Base-by-base conservation (phyloP, 164 flowering plant species). In the Houttuynia cordata region DNA sequence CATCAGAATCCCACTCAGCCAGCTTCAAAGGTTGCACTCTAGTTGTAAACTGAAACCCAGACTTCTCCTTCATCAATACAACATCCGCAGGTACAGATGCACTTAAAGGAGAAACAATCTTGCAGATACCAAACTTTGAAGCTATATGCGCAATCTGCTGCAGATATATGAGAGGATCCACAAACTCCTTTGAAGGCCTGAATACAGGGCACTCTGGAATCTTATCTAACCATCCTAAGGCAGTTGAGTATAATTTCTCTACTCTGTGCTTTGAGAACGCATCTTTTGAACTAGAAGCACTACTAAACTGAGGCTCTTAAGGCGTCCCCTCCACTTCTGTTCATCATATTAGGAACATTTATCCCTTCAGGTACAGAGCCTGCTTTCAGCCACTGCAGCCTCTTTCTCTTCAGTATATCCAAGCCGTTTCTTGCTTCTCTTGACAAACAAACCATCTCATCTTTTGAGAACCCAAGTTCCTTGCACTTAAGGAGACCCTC, bases 1-100 rank as follows among this genome's bases (percentile, higher is more conserved):
- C 99, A 61, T 88, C 96, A 34, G 57, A 55, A 70, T 88, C 85
- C 99, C 99, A 94, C 72, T 94, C 96, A 34, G 99, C 86, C 67
- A 94, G 81, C 54, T 96, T 89, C 64, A 94, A 81, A 52, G 99
- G 99, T 66, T 91, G 99, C 47, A 94, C 96, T 78, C 93, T 85
- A 41, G 99, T 88, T 19, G 96, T 81, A 71, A 94, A 94, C 78
- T 87, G 91, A 66, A 94, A 94, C 57, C 88, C 87, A 66, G 76
- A 74, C 68, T 88, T 80, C 72, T 94, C 99, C 74, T 80, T 94
- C 91, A 77, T 88, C 76, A 94, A 72, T 9, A 94, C 99, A 68
- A 76, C 76, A 56, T 97, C 99, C 73, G 99, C 97, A 78, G 99
- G 93, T 62, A 85, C 87, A 69, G 90, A 79, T 59, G 97, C 99